phyloP scores from a whole-genome alignment of 2,329 filamentous ascomycete species.

The Macrophomina phaseolina region DNA sequence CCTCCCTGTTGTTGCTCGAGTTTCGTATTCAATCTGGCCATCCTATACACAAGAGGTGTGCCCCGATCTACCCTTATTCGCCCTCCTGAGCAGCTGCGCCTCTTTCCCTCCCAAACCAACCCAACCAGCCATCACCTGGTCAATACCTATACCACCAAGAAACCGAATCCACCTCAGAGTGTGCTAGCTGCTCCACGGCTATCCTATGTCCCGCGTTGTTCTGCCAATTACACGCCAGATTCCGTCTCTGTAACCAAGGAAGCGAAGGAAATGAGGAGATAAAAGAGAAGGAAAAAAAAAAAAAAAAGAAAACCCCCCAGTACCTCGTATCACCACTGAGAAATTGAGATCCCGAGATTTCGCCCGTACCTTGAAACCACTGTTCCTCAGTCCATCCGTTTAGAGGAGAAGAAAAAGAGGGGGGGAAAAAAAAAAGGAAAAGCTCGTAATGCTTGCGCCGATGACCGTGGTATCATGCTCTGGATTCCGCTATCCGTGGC shows the following conservation, averaged over 20 bases:
- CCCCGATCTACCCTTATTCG: constrained; percentile 4
- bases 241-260: background rate
- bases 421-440: background rate
- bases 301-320: background rate
- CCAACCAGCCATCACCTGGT: background rate
- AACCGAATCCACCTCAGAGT: constrained; percentile 11
- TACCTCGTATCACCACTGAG: constrained; percentile 1
- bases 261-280: background rate
- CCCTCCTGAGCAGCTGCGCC: constrained; percentile 11
- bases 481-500: constrained; percentile 14
- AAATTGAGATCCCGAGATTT: constrained; percentile 10
- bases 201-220: background rate
- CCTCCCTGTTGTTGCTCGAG: background rate
- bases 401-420: background rate
- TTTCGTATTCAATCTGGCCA: constrained; percentile 25
- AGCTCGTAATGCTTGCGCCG: constrained; percentile 24
- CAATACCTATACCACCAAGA: constrained; percentile 5
- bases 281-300: background rate
- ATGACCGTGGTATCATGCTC: constrained; percentile 28
- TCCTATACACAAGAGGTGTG: constrained; percentile 11
- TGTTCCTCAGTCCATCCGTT: background rate
- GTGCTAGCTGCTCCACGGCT: constrained; percentile 3
- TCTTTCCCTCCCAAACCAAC: background rate
- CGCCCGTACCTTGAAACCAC: constrained; percentile 2
- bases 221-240: background rate